Evolutionary conservation across 2,329 filamentous ascomycete genomes (phyloP).

Genomic region (Chaetomium globosum): DNA sequence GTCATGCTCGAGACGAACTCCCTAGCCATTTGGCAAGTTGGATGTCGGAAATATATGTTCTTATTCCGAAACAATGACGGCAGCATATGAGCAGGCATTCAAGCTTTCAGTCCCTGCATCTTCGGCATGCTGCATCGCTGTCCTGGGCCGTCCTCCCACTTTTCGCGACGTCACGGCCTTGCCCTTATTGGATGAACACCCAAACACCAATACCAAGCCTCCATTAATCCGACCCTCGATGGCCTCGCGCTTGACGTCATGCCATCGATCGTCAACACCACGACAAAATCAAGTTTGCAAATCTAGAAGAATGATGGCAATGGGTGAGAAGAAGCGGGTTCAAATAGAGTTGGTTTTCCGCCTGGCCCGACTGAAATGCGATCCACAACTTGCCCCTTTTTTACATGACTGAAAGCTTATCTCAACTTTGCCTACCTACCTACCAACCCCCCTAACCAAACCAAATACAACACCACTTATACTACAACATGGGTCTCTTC

Average conservation of each 20-base stretch:
- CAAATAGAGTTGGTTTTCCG: constrained; percentile 26
- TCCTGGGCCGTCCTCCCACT: neutral
- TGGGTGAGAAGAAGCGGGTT: constrained; percentile 5
- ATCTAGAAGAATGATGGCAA: constrained; percentile 14
- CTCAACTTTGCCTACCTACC: neutral
- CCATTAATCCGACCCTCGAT: neutral
- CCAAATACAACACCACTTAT: neutral
- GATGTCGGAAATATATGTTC: neutral
- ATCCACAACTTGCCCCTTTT: neutral
- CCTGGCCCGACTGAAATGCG: neutral
- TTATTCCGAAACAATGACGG: neutral
- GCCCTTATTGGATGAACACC: constrained; percentile 33
- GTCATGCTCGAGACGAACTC: too few species aligned
- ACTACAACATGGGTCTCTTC: constrained; percentile 43
- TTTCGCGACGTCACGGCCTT: constrained; percentile 22
- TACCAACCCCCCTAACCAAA: too few species aligned
- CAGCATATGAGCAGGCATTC: neutral
- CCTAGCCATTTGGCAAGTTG: too few species aligned
- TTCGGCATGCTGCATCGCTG: constrained; percentile 2
- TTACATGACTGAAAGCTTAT: neutral
- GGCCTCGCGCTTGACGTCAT: constrained; percentile 37
- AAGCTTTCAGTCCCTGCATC: constrained; percentile 6
- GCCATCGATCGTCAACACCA: constrained; percentile 24
- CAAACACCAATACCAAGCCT: constrained; percentile 1
- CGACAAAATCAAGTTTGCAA: constrained; percentile 32